phyloP scores from a whole-genome alignment of 306 rosid species.

The Geum urbanum region DNA sequence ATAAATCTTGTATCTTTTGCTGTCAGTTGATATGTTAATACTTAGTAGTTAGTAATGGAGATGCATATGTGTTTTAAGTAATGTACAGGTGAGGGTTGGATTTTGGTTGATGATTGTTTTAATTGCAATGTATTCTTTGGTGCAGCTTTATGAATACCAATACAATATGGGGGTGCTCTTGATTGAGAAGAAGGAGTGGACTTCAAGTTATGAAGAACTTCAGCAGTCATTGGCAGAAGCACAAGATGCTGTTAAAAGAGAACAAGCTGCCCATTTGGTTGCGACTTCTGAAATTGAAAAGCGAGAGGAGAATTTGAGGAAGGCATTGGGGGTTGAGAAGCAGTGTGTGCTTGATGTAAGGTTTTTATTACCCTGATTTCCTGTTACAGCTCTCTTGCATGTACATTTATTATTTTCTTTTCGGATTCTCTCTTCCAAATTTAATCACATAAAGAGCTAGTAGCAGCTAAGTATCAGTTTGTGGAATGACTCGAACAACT shows the following conservation, averaged over 20 bases:
- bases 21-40: not conserved
- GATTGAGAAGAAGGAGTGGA: conserved; percentile 97
- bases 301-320: conserved; percentile 75
- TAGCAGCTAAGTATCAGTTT: not conserved
- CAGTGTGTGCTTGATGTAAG: conserved; percentile 96
- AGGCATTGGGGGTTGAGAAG: conserved; percentile 94
- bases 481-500: not conserved
- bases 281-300: conserved; percentile 71
- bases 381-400: not conserved
- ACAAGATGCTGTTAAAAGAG: conserved; percentile 60
- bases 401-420: not conserved
- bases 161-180: conserved; percentile 94
- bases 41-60: not conserved
- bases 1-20: not conserved
- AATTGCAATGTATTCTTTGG: not conserved
- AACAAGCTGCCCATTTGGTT: conserved; percentile 64
- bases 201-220: conserved; percentile 51
- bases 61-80: not conserved
- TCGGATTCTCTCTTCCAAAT: not conserved
- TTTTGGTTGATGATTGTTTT: not conserved
- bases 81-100: not conserved
- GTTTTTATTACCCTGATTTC: conserved; percentile 18
- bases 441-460: not conserved
- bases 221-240: conserved; percentile 52
- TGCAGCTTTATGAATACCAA: conserved; percentile 90